Conservation (phyloP, 2,329 filamentous ascomycete species). For the Clarireedia paspali region DNA sequence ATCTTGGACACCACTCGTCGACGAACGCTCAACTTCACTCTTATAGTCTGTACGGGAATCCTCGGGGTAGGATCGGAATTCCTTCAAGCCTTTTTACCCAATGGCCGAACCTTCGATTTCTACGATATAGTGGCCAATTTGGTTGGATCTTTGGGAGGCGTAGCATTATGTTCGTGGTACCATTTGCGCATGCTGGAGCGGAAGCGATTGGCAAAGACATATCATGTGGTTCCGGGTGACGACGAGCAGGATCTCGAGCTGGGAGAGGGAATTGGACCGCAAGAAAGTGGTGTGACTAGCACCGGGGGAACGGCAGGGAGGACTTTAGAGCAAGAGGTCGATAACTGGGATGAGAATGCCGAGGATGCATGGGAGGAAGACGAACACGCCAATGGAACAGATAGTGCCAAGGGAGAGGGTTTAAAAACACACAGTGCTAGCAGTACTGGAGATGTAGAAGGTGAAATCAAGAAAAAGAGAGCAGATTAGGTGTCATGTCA, state of each 20-base stretch:
- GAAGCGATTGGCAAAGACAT: slow-evolving; percentile 65
- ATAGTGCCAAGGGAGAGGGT: slow-evolving; percentile 26
- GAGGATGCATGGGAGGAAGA: slow-evolving; percentile 55
- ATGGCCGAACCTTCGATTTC: slow-evolving; percentile 63
- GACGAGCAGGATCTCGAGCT: slow-evolving; percentile 66
- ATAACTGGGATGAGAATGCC: slow-evolving; percentile 89
- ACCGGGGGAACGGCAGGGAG: slow-evolving; percentile 29
- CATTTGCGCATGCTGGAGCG: slow-evolving; percentile 93
- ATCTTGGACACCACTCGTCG: slow-evolving; percentile 85
- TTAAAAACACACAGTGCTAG: slow-evolving; percentile 30
- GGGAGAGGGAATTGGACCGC: slow-evolving; percentile 47
- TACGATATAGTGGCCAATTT: slow-evolving; percentile 87
- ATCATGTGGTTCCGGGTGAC: slow-evolving; percentile 59
- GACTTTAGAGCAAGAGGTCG: slow-evolving; percentile 71
- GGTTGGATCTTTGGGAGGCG: slow-evolving; percentile 62
- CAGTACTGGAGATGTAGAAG: slow-evolving; percentile 26
- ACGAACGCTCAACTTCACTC: slow-evolving; percentile 74
- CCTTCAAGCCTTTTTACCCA: slow-evolving; percentile 66
- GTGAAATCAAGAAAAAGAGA: slow-evolving; percentile 25
- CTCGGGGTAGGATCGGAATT: slow-evolving; percentile 71
- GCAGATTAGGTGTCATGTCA: slow-evolving; percentile 20
- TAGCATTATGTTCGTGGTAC: slow-evolving; percentile 80
- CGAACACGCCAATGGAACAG: slow-evolving; percentile 28
- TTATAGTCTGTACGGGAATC: slow-evolving; percentile 67
- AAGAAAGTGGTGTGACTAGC: slow-evolving; percentile 57